These are phyloP conservation scores for Capsicum chinense DNA, from an alignment of 257 asterid species.

Conservation along the genomic window DNA sequence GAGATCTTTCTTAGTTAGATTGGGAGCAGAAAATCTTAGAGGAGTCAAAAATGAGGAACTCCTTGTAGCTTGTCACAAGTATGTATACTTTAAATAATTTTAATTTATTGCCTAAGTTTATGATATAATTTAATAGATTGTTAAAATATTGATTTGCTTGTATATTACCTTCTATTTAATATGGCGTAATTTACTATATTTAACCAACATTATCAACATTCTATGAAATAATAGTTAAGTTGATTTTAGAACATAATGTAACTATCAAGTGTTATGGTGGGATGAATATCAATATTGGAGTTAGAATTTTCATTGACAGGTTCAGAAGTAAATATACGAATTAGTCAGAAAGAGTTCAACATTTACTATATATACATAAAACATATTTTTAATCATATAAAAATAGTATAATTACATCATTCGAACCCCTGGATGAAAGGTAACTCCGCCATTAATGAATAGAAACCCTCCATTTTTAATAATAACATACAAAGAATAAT, in stretches of 20 bases:
- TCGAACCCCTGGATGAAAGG: no score
- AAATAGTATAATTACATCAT: no score
- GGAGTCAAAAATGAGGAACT: constrained; percentile 97
- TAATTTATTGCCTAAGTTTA: background rate
- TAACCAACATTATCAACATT: background rate
- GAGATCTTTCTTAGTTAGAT: constrained; percentile 90
- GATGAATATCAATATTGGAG: no score
- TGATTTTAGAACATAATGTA: background rate
- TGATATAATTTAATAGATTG: background rate
- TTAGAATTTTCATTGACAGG: no score
- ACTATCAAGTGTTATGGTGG: no score
- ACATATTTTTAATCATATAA: no score
- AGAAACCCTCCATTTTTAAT: no score
- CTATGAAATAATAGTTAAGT: background rate
- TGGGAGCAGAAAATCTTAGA: constrained; percentile 90
- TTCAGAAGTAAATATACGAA: no score
- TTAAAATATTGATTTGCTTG: background rate
- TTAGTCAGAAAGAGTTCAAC: no score
- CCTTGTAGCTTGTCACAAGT: constrained; percentile 83
- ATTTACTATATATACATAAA: no score
- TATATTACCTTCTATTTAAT: background rate
- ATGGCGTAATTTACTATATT: background rate
- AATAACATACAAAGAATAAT: no score
- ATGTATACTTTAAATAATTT: constrained; percentile 23
- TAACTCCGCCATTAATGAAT: no score